A percentile compares a stretch with the other conserved stretches of the same genome.
Conservation (phyloP, 2,329 filamentous ascomycete genomes). For the Claviceps africana region DNA sequence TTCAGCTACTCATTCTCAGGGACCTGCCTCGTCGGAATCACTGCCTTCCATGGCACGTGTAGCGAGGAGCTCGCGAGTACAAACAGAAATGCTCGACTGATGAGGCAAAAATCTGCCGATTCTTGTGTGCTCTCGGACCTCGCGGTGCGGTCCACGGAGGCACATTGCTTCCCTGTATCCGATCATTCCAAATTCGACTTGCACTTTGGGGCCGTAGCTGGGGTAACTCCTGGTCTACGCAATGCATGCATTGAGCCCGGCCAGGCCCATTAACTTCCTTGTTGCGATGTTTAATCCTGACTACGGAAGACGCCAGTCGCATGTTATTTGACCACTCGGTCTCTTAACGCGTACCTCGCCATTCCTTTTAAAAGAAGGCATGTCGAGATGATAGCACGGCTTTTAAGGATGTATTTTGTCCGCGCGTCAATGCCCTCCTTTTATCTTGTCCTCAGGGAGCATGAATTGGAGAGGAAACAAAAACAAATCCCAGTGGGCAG, state of each 20-base stretch:
- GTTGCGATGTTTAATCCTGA: slow-evolving; percentile 27
- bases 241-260: slow-evolving; percentile 33
- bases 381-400: slow-evolving; percentile 51
- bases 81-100: slow-evolving; percentile 29
- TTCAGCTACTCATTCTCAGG: slow-evolving; percentile 18
- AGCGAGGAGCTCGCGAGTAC: slow-evolving; percentile 28
- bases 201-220: slow-evolving; percentile 26
- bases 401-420: slow-evolving; percentile 97
- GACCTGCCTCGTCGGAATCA: slow-evolving; percentile 32
- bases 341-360: slow-evolving; percentile 30
- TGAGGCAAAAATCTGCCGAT: slow-evolving; percentile 22
- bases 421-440: slow-evolving; percentile 57
- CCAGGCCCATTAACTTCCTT: slow-evolving; percentile 44
- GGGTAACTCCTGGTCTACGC: slow-evolving; percentile 19
- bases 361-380: slow-evolving; percentile 23
- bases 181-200: slow-evolving; percentile 12
- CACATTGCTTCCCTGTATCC: background rate
- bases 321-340: slow-evolving; percentile 15
- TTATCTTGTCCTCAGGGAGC: slow-evolving; percentile 16
- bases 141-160: slow-evolving; percentile 11
- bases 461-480: slow-evolving; percentile 64
- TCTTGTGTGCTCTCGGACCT: slow-evolving; percentile 30
- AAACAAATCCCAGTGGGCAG: slow-evolving; percentile 85
- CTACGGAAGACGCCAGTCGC: slow-evolving; percentile 34
- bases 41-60: slow-evolving; percentile 14